Conservation (phyloP, 176 grass and related monocot genomes). For the Musa acuminata region DNA sequence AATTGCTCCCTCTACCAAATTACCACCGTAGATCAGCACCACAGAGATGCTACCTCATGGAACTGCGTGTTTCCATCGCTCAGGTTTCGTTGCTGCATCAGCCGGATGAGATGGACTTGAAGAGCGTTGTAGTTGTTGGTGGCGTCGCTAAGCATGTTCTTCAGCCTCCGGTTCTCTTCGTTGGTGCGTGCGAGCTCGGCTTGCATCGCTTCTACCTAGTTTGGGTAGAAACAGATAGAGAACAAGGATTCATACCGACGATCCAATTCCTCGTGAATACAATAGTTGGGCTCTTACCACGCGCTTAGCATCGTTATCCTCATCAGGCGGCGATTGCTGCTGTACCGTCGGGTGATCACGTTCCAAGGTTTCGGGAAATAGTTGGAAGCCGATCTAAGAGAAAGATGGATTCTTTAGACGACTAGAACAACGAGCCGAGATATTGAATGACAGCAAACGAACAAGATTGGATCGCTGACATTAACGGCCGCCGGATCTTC, state of each 20-base stretch:
- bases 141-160: slow-evolving; percentile 58
- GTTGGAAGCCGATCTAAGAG: slow-evolving; percentile 23
- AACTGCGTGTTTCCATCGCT: neutral
- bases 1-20: no score
- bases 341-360: slow-evolving; percentile 60
- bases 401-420: neutral
- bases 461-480: slow-evolving; percentile 21
- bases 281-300: slow-evolving; percentile 20
- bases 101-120: slow-evolving; percentile 56
- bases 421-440: neutral
- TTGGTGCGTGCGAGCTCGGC: slow-evolving; percentile 56
- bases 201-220: slow-evolving; percentile 45
- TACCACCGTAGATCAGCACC: no score
- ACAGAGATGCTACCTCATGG: neutral
- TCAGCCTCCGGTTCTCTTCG: slow-evolving; percentile 83
- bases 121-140: slow-evolving; percentile 66
- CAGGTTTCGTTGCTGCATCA: slow-evolving; percentile 43
- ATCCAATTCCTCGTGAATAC: no score
- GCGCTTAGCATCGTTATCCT: slow-evolving; percentile 29
- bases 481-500: slow-evolving; percentile 87
- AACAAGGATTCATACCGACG: no score
- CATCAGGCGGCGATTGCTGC: slow-evolving; percentile 24
- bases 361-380: slow-evolving; percentile 38
- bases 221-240: no score
- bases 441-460: neutral